Base-by-base conservation (phyloP, 2,329 filamentous ascomycete species). In the Botrytis aclada region DNA sequence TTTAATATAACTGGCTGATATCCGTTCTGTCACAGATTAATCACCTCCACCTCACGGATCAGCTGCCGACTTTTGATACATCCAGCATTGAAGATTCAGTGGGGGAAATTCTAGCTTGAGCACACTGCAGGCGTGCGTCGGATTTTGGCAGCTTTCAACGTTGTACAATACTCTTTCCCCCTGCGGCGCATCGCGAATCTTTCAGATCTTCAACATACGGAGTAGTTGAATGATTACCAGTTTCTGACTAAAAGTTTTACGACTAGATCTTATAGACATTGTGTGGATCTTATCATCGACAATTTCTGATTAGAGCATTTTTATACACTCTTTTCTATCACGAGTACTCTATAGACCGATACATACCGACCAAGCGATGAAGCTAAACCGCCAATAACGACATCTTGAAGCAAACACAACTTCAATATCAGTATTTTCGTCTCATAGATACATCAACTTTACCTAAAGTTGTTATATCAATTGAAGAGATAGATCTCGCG, bases 21-120 rank as follows among this genome's bases (percentile, higher is more conserved):
- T 76, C 69, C 75, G 69, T 75, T 75, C 75, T 77, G 73, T 74
- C 74, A 78, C 74, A 79, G 77, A 78, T 77, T 75, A 72, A 72
- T 74, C 61, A 70, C 70, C 69, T 72, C 58, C 73, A 69, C 74
- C 74, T 71, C 77, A 79, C 79, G 77, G 78, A 78, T 78, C 76
- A 79, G 75, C 78, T 79, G 77, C 77, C 79, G 77, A 77, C 74
- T 75, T 74, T 73, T 77, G 74, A 75, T 77, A 75, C 73, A 67
- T 75, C 77, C 76, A 72, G 70, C 58, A 64, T 72, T 74, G 58
- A 70, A 71, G 56, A 47, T 69, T 62, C 74, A 75, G 78, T 77
- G 77, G 76, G 75, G 77, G 76, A 74, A 65, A 47, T 67, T 77
- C 73, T 73, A 74, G 73, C 72, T 73, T 69, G 70, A 71, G 51